Evolutionary conservation across 208 protist species (phyloP).

Genomic region (Trypanosomatidae sp.): DNA sequence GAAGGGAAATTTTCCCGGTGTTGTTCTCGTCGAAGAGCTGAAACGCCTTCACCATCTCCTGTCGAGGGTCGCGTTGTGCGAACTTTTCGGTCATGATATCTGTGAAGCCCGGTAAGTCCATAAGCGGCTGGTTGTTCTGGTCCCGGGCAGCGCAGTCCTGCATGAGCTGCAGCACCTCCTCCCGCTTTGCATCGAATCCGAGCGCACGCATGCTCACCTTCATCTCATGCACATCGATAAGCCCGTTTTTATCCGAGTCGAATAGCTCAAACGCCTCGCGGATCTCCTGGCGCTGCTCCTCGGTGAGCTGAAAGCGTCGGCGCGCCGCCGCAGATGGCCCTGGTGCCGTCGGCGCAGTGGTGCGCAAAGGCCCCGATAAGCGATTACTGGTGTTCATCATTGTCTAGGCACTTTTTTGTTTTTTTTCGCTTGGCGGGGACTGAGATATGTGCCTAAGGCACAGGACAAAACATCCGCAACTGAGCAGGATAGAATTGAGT

Average conservation of each 20-base stretch:
- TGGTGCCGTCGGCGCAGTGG: constrained; percentile 29
- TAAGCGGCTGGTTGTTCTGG: constrained; percentile 81
- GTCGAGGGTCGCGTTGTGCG: constrained; percentile 89
- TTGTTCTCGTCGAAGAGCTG: constrained; percentile 96
- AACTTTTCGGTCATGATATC: constrained; percentile 94
- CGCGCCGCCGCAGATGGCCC: constrained; percentile 40
- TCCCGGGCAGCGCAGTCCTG: constrained; percentile 83
- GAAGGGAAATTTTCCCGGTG: constrained; percentile 94
- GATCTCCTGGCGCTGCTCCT: constrained; percentile 99
- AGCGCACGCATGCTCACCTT: constrained; percentile 99
- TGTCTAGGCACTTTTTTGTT: neutral
- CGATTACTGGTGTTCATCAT: constrained; percentile 36
- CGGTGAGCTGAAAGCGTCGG: constrained; percentile 96
- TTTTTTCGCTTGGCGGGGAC: neutral
- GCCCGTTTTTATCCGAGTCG: constrained; percentile 95
- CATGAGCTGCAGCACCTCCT: constrained; percentile 90
- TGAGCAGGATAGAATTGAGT: neutral
- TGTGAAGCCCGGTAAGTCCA: constrained; percentile 92
- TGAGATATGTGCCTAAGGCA: neutral
- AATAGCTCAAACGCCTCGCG: constrained; percentile 99
- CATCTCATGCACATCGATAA: constrained; percentile 98
- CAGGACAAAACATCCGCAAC: neutral
- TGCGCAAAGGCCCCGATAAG: constrained; percentile 38
- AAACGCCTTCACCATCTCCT: constrained; percentile 97
- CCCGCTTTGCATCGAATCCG: constrained; percentile 98